Evolutionary conservation across 1,139 yeast genomes (phyloP).

Genomic region (Yamadazyma sp.): DNA sequence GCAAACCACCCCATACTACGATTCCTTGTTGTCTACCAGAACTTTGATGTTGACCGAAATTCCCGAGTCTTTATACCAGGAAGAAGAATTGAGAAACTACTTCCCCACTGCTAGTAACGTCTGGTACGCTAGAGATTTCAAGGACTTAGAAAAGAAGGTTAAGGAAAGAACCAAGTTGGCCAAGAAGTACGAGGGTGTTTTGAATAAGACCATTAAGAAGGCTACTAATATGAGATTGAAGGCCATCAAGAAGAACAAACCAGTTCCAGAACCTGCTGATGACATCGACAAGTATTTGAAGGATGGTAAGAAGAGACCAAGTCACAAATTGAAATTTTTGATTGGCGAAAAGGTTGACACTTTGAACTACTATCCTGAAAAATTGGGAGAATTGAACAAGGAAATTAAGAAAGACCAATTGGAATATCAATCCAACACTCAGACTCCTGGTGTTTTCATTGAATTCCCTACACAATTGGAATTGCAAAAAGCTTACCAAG

Average conservation of each 20-base stretch:
- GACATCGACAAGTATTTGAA: constrained; percentile 56
- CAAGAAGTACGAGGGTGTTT: constrained; percentile 56
- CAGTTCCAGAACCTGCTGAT: constrained; percentile 54
- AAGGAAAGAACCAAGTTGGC: constrained; percentile 57
- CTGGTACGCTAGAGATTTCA: constrained; percentile 65
- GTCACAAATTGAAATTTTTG: constrained; percentile 53
- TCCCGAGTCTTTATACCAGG: constrained; percentile 48
- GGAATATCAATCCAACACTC: constrained; percentile 43
- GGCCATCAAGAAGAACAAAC: constrained; percentile 56
- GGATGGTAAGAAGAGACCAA: constrained; percentile 66
- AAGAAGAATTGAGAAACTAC: constrained; percentile 49
- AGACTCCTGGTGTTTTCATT: constrained; percentile 74
- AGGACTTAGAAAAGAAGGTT: constrained; percentile 50
- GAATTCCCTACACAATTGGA: constrained; percentile 86
- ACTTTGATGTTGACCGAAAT: constrained; percentile 67
- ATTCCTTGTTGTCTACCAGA: constrained; percentile 63
- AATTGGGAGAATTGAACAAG: constrained; percentile 64
- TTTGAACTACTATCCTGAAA: constrained; percentile 65
- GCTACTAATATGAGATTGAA: constrained; percentile 56
- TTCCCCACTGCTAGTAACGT: constrained; percentile 63
- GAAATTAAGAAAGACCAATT: constrained; percentile 63
- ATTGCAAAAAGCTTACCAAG: constrained; percentile 87
- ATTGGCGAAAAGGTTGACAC: constrained; percentile 87
- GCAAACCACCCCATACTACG: constrained; percentile 71
- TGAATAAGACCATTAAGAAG: constrained; percentile 54